Base-by-base conservation (phyloP, 1,139 yeast genomes). In the Suhomyces maxii region DNA sequence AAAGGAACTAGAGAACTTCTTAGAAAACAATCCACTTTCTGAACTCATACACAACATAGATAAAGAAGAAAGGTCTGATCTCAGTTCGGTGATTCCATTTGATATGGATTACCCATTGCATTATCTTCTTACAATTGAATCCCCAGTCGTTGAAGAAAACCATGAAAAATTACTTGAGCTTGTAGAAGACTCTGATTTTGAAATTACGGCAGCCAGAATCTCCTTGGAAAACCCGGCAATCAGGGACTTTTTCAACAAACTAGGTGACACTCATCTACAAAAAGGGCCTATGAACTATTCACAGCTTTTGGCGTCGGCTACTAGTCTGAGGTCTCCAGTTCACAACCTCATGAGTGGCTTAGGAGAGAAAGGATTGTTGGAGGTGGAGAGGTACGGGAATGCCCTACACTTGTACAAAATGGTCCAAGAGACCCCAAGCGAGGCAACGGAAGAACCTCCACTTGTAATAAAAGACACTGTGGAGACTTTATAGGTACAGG, bases 71-170 rank as follows among this genome's bases (percentile, higher is more conserved):
- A 25, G 23, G 6, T 50, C 12, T 8, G 36, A 34, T 13, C 13
- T 34, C 12, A n/a, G 31, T 12, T 30, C n/a, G 31, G 18, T 56
- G 1, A 57, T 69, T 18, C 75, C 77, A 7, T 70, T 57, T 47
- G 75, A 71, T 41, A 41, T 73, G 10, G 47, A 48, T n/a, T 73
- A 59, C 51, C 57, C 61, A 32, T 60, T 58, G 23, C 63, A 57
- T 38, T 56, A 54, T 43, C 41, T 72, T 23, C 54, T 73, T n/a
- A 64, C 74, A 4, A 61, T 72, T 3, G 75, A 69, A 48, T 49
- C 53, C 6, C 58, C 63, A 3, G 55, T 63, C 12, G 40, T 65
- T 3, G 45, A 50, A 8, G 47, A 53, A 9, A 53, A 63, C 43
- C 73, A 69, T 49, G 34, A 43, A 1, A 53, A 52, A 25, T 55